phyloP scores from a whole-genome alignment of 2,329 filamentous ascomycete species.

The Pseudogymnoascus sp. region DNA sequence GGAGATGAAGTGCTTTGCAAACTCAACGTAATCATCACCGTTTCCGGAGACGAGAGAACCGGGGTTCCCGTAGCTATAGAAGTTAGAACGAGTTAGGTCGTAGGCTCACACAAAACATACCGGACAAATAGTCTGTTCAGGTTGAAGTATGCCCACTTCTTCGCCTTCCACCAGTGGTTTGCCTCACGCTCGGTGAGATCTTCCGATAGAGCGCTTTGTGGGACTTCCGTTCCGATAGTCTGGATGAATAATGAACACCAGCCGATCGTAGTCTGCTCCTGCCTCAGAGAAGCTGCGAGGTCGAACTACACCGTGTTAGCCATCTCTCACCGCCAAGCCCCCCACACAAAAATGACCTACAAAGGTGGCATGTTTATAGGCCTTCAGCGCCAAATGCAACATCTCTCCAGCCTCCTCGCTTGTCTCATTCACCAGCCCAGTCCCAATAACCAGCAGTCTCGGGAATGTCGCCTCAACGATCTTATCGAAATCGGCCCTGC shows the following conservation, averaged over 20 bases:
- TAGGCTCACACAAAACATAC: conserved; percentile 37
- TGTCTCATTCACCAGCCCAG: conserved; percentile 79
- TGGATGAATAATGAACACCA: conserved; percentile 96
- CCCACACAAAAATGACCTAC: conserved; percentile 42
- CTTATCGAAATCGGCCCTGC: conserved; percentile 81
- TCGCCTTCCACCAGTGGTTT: conserved; percentile 99
- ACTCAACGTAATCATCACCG: conserved; percentile 66
- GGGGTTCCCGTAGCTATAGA: conserved; percentile 76
- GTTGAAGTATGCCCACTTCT: conserved; percentile 99
- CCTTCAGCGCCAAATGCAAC: conserved; percentile 88
- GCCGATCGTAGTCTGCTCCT: conserved; percentile 75
- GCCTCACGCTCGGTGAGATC: conserved; percentile 77
- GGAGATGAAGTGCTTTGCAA: conserved; percentile 82
- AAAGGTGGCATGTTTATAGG: conserved; percentile 97
- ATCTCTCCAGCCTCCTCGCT: conserved; percentile 95
- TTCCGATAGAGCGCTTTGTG: conserved; percentile 68
- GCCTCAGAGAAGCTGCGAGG: conserved; percentile 66
- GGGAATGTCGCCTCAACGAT: conserved; percentile 91
- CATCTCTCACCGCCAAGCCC: conserved; percentile 14
- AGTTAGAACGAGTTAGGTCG: conserved; percentile 12
- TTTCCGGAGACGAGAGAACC: conserved; percentile 64
- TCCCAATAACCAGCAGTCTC: conserved; percentile 75
- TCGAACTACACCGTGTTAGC: conserved; percentile 59
- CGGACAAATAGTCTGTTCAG: conserved; percentile 90
- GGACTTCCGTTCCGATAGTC: conserved; percentile 77